Evolutionary conservation across 2,329 filamentous ascomycete genomes (phyloP), one percentile per base, ranked within the genome.

Genomic region (Phoma sp.): DNA sequence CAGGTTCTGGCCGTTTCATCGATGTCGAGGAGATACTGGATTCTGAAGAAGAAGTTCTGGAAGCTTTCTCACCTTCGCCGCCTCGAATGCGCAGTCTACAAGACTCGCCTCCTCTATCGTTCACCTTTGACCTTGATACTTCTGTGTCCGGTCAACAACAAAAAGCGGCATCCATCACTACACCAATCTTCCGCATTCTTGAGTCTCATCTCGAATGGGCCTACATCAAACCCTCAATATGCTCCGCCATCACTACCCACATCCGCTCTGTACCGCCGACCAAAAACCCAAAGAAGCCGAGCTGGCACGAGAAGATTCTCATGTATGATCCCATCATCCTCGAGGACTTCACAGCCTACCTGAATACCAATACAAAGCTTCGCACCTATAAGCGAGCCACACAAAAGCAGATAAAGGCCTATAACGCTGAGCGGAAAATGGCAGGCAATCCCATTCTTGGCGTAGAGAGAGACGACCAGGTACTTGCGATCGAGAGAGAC

Each of bases 291-390:
- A 71, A 66, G 5, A 67, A 71, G 2, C 81, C 80, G 2, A 91
- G 85, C 2, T 98, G 93, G 90, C 82, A 96, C 64, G 91, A 98
- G 75, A 96, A 92, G 76, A 97, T 99, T 41, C 79, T 98, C 5
- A 85, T 98, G 71, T 98, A 96, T 70, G 93, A 98, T 66, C 91
- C 93, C 0, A 89, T 99, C 38, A 82, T 95, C 1, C 75, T 97
- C 0, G 93, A 98, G 74, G 92, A 97, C 61, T 78, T 99, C 11
- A 84, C 93, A 0, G 76, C 79, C 0, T 98, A 92, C 89, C 76
- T 98, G 13, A 97, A 96, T 37, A 60, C 42, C 3, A 58, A 71
- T 10, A 64, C 65, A 1, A n/a, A 27, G 5, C 62, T 72, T 3
- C 52, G 62, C 10, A 57, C 55, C 2, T 72, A 61, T 44, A 66